Base-by-base conservation (phyloP, 2,329 filamentous ascomycete genomes). In the Furcasterigmium furcatum region DNA sequence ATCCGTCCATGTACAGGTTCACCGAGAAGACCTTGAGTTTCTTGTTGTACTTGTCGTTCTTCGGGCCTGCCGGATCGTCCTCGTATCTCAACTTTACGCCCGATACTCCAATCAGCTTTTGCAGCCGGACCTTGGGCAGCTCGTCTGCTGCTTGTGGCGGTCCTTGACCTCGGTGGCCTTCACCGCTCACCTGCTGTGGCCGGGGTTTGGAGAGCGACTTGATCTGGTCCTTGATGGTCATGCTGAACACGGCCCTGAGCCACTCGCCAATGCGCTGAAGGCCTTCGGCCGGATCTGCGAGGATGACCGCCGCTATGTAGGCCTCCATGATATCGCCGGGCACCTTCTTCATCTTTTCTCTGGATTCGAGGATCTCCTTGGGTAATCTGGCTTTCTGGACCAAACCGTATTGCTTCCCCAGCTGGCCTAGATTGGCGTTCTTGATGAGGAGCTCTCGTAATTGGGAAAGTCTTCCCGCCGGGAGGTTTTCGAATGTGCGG, bases 271-370 rank as follows among this genome's bases (percentile, higher is more conserved):
- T 84, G 2, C 72, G 74, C 8, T 64, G 51, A 39, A 86, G 77
- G 1, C 91, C 91, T 39, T 80, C 61, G 4, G 69, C 64, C 0
- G 81, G 74, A 55, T 90, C 79, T 1, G 85, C 83, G 3, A 89
- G 68, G 27, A 95, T 77, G 6, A 91, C 67, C 4, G 87, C 91
- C 9, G 87, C 91, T 14, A 95, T 80, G 55, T 95, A 96, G 0
- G 92, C 87, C 63, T 97, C 92, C 56, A 96, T 95, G 16, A 96
- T 77, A 60, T 97, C 92, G 9, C 85, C 91, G 46, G 87, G 74
- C 9, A 90, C 82, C 64, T 96, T 96, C 13, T 71, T 77, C 48
- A 79, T 43, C 60, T 77, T 84, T 12, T 51, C 53, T 41, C 62
- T 59, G 5, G 63, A 63, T 3, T 54, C n/a, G 25, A 59, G 56